Conservation (phyloP, 331 rosid species). For the Malus hybrid region DNA sequence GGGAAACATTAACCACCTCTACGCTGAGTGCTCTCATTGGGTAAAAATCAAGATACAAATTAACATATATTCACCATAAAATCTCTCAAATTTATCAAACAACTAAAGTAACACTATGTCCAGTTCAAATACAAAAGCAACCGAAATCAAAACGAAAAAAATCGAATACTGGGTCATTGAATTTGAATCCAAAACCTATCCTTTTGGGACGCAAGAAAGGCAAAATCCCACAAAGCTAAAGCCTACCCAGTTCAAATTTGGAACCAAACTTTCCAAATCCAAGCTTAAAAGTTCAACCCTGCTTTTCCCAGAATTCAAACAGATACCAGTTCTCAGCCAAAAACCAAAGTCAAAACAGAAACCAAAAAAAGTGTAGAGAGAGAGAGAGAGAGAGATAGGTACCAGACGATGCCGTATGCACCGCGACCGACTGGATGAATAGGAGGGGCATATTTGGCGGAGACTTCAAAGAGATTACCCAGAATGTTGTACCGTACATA, state of each 20-base stretch:
- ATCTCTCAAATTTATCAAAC: neutral
- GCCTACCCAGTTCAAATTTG: neutral
- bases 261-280: neutral
- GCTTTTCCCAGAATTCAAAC: neutral
- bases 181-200: neutral
- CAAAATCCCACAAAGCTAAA: neutral
- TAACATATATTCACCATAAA: neutral
- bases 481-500: slow-evolving; percentile 63
- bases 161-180: no score
- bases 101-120: neutral
- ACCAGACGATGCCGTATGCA: slow-evolving; percentile 97
- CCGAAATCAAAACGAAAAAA: no score
- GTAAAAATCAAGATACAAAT: neutral
- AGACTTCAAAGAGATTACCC: slow-evolving; percentile 70
- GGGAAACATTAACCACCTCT: neutral
- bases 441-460: slow-evolving; percentile 69
- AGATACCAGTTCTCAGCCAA: neutral
- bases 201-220: neutral
- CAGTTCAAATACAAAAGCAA: no score
- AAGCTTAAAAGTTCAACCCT: neutral
- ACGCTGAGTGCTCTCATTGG: neutral
- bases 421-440: slow-evolving; percentile 93
- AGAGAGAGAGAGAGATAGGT: neutral
- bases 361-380: neutral
- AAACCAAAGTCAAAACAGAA: neutral